These are phyloP conservation scores for Moricandia moricandioides DNA, from an alignment of 345 rosid genomes.

Conservation along the genomic window DNA sequence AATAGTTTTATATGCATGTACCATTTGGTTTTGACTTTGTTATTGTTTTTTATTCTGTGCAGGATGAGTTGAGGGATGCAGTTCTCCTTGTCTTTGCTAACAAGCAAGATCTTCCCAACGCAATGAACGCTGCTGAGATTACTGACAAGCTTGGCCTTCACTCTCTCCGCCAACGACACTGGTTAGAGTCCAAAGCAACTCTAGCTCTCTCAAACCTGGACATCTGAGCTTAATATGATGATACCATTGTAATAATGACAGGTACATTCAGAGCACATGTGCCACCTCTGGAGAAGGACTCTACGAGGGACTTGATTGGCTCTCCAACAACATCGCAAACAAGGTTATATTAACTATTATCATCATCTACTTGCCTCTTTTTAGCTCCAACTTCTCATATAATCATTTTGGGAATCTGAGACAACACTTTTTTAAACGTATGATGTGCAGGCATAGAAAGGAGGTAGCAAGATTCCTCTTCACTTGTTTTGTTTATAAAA, in stretches of 20 bases:
- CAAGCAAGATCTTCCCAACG: slow-evolving; percentile 75
- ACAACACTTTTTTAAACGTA: not conserved
- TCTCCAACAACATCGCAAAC: slow-evolving; percentile 90
- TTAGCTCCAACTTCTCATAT: not conserved
- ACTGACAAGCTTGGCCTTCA: slow-evolving; percentile 79
- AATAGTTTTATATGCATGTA: not conserved
- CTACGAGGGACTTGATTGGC: slow-evolving; percentile 96
- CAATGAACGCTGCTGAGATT: slow-evolving; percentile 72
- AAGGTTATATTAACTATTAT: slow-evolving; percentile 49
- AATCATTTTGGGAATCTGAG: not conserved
- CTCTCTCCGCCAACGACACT: slow-evolving; percentile 71
- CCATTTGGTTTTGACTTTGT: not conserved
- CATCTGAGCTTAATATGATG: not conserved
- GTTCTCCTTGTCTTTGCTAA: slow-evolving; percentile 67
- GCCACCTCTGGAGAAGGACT: slow-evolving; percentile 97
- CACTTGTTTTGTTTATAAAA: slow-evolving; percentile 14
- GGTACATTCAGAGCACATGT: slow-evolving; percentile 98
- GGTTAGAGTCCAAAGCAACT: slow-evolving; percentile 33
- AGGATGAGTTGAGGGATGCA: slow-evolving; percentile 77
- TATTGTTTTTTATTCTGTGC: not conserved
- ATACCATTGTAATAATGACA: slow-evolving; percentile 27
- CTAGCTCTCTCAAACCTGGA: not conserved
- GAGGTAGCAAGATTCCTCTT: slow-evolving; percentile 23
- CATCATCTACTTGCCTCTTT: not conserved
- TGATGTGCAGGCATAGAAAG: slow-evolving; percentile 30